Conservation (phyloP, 2,329 filamentous ascomycete species). For the Colletotrichum nymphaeae region DNA sequence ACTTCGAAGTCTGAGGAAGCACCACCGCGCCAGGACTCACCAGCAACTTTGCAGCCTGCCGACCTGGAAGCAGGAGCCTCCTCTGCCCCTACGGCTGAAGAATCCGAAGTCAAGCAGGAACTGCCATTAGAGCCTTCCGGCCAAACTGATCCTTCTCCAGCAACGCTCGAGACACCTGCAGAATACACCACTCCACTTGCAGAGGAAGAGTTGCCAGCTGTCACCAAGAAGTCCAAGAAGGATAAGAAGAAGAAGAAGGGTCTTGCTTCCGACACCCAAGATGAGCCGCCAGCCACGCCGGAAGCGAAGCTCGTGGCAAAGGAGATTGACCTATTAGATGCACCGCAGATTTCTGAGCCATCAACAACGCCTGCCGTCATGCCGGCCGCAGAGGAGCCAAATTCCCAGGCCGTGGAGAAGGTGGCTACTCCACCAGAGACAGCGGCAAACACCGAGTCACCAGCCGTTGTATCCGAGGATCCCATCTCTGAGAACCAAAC, state of each 20-base stretch:
- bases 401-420: neutral
- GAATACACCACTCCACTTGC: slow-evolving; percentile 32
- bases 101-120: neutral
- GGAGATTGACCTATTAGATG: neutral
- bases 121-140: neutral
- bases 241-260: slow-evolving; percentile 44
- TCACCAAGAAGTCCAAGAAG: slow-evolving; percentile 46
- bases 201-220: slow-evolving; percentile 37
- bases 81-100: neutral
- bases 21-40: neutral
- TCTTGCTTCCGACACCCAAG: neutral
- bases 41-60: neutral
- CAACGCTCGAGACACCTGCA: slow-evolving; percentile 23
- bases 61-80: neutral
- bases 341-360: neutral
- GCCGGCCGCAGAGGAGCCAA: neutral
- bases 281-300: neutral
- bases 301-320: neutral
- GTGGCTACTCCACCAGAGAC: neutral
- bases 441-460: neutral
- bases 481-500: neutral
- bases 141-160: neutral
- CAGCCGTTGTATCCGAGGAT: neutral
- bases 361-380: neutral
- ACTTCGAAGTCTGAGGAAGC: neutral